Conservation (phyloP, 164 flowering plant genomes). For the Piper betle region DNA sequence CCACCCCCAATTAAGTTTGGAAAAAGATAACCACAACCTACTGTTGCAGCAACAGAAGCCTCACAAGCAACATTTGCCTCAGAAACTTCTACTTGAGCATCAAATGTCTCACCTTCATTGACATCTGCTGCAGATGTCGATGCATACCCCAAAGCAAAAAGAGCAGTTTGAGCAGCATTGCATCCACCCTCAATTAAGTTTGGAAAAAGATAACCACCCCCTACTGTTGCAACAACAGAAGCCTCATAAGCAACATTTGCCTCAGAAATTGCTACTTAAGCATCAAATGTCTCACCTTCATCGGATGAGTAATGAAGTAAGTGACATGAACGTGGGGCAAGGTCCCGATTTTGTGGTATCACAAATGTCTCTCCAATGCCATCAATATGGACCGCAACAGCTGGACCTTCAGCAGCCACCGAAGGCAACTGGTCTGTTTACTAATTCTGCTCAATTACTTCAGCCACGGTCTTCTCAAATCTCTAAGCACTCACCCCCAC, state of each 20-base stretch:
- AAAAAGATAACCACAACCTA: conserved; percentile 24
- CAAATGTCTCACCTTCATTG: not conserved
- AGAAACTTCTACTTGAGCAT: conserved; percentile 31
- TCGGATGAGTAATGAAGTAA: conserved; percentile 38
- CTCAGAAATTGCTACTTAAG: conserved; percentile 15
- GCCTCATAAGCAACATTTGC: conserved; percentile 11
- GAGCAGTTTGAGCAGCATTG: conserved; percentile 43
- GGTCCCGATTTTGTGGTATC: conserved; percentile 27
- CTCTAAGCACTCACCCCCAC: conserved; percentile 65
- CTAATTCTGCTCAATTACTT: conserved; percentile 54
- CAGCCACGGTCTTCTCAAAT: conserved; percentile 67
- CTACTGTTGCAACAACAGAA: conserved; percentile 24
- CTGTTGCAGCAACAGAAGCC: conserved; percentile 12
- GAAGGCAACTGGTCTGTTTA: conserved; percentile 49
- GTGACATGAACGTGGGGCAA: conserved; percentile 53
- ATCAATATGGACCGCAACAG: conserved; percentile 34
- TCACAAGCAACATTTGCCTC: conserved; percentile 30
- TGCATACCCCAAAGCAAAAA: conserved; percentile 38
- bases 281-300: conserved; percentile 47
- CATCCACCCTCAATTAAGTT: conserved; percentile 37
- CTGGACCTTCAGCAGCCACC: conserved; percentile 41
- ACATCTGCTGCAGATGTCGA: conserved; percentile 36
- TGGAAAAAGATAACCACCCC: conserved; percentile 29
- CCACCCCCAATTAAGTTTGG: conserved; percentile 21
- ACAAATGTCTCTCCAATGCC: conserved; percentile 51